These are phyloP conservation scores for Puya raimondii DNA, from an alignment of 176 grass and related monocot genomes.

Conservation along the genomic window DNA sequence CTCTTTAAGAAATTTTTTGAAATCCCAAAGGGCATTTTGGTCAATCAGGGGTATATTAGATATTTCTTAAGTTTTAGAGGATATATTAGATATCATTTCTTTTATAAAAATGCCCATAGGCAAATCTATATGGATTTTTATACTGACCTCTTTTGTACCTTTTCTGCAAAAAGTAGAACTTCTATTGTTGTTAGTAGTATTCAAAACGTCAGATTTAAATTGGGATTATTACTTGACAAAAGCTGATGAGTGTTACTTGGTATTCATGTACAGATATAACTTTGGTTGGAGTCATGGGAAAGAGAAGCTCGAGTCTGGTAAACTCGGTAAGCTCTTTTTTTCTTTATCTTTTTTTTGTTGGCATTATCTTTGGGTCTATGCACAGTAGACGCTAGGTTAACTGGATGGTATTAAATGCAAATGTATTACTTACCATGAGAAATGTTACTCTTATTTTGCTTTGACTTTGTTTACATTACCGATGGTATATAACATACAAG, in stretches of 20 bases:
- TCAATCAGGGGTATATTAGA: too few relatives aligned
- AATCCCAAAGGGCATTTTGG: too few relatives aligned
- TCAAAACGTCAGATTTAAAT: conserved; percentile 7
- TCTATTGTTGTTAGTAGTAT: neutral
- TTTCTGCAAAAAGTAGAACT: neutral
- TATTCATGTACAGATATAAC: conserved; percentile 44
- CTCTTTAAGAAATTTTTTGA: too few relatives aligned
- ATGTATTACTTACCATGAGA: too few relatives aligned
- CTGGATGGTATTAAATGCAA: too few relatives aligned
- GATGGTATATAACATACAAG: too few relatives aligned
- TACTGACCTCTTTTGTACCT: neutral
- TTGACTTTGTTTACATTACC: too few relatives aligned
- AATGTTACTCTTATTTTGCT: too few relatives aligned
- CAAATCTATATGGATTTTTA: neutral
- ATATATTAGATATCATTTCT: too few relatives aligned
- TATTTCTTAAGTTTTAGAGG: too few relatives aligned
- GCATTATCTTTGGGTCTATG: neutral
- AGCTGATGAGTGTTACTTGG: neutral
- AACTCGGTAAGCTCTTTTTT: conserved; percentile 43
- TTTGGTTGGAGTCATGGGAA: conserved; percentile 99
- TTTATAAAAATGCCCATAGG: too few relatives aligned
- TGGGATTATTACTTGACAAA: neutral
- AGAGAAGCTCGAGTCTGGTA: conserved; percentile 78
- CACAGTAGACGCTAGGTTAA: neutral
- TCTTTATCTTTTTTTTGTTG: neutral